A percentile compares a stretch with the other conserved stretches of the same genome.
These are phyloP conservation scores for Xylaria scruposa DNA, from an alignment of 495 filamentous ascomycete species.

Conservation along the genomic window DNA sequence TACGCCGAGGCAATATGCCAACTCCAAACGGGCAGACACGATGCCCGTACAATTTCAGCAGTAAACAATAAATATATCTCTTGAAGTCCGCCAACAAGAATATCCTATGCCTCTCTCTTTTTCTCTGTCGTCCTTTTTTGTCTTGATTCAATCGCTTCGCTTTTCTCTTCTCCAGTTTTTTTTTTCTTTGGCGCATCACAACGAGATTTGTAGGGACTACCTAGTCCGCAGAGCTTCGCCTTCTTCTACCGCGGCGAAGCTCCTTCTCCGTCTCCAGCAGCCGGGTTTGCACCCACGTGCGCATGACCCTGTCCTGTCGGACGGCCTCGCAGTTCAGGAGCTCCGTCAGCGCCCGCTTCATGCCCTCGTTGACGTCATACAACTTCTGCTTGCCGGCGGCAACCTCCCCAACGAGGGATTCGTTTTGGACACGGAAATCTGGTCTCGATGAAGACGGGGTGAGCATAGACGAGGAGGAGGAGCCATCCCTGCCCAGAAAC, in stretches of 20 bases:
- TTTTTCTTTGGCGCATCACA: neutral
- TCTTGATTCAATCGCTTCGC: neutral
- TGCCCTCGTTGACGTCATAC: constrained; percentile 66
- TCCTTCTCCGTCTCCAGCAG: constrained; percentile 71
- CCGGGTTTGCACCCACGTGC: constrained; percentile 67
- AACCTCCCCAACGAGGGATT: constrained; percentile 48
- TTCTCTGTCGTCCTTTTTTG: neutral
- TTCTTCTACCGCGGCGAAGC: constrained; percentile 54
- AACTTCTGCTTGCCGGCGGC: constrained; percentile 60
- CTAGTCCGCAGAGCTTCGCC: constrained; percentile 43
- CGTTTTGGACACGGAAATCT: constrained; percentile 36
- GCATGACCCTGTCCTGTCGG: constrained; percentile 59
- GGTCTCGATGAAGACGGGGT: constrained; percentile 32
- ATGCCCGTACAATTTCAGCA: neutral
- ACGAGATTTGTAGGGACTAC: neutral
- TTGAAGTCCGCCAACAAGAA: neutral
- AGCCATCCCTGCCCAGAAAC: constrained; percentile 18
- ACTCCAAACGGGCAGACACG: neutral
- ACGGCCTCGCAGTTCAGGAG: constrained; percentile 69
- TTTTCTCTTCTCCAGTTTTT: neutral
- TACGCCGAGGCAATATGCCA: neutral
- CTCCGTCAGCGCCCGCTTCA: constrained; percentile 69
- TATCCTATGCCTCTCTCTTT: neutral
- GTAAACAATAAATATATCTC: neutral
- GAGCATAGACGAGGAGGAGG: constrained; percentile 32